phyloP scores from a whole-genome alignment of 2,329 filamentous ascomycete species.

The Diplodia seriata region DNA sequence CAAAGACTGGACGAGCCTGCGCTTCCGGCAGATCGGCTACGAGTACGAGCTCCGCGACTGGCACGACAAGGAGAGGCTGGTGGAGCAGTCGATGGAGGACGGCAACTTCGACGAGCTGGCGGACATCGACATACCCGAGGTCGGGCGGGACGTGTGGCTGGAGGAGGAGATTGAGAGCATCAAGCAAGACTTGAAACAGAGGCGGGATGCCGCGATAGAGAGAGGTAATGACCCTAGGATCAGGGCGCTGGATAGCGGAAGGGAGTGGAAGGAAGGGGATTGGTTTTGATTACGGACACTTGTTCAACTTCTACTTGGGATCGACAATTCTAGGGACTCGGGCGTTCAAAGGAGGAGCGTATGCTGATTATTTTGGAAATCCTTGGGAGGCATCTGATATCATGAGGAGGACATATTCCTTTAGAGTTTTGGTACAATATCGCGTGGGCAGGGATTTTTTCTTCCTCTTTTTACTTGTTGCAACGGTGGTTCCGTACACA shows the following conservation, averaged over 20 bases:
- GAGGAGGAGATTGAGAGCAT: constrained; percentile 54
- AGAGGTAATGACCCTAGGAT: constrained; percentile 60
- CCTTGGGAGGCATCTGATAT: background rate
- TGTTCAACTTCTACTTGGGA: constrained; percentile 3
- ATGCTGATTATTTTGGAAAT: background rate
- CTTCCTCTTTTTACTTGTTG: background rate
- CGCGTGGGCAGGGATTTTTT: too few species aligned
- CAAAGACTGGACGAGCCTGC: constrained; percentile 57
- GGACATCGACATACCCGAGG: constrained; percentile 47
- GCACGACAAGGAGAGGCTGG: constrained; percentile 49
- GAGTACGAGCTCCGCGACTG: constrained; percentile 53
- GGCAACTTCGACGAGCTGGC: constrained; percentile 45
- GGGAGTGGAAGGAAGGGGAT: constrained; percentile 63
- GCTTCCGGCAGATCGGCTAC: constrained; percentile 51
- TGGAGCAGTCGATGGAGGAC: constrained; percentile 46
- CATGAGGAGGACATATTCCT: background rate
- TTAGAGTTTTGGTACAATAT: background rate
- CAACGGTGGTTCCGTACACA: constrained; percentile 2
- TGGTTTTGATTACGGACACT: constrained; percentile 53
- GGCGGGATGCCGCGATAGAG: constrained; percentile 53
- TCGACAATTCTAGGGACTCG: background rate
- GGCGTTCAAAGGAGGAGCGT: background rate
- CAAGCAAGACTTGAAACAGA: constrained; percentile 49
- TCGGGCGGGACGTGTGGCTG: constrained; percentile 54
- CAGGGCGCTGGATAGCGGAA: constrained; percentile 60